Base-by-base conservation (phyloP, 1,139 yeast species). In the Suhomyces ambrosiae region DNA sequence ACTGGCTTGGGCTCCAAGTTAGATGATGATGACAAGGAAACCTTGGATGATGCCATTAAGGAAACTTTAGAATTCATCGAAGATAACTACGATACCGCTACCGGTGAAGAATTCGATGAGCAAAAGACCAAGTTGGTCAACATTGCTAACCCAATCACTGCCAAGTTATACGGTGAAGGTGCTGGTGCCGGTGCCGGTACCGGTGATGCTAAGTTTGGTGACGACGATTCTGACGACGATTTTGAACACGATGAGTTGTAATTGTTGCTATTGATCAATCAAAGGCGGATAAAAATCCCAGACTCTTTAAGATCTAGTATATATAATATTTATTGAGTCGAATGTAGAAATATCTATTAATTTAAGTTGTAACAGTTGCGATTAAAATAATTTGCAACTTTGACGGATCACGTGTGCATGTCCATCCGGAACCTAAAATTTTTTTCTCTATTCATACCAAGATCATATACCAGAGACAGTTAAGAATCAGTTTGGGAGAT, bases 31-130 rank as follows among this genome's bases (percentile, higher is more conserved):
- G 98, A 92, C 68, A 87, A 86, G 73, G 96, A 88, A 70, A 76
- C 95, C 49, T 73, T 92, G 57, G 73, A 77, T 53, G 97, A 90
- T 56, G 96, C 97, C 46, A 71, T 88, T 54, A 82, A 82, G 64
- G 97, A 92, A 63, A 79, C 89, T 38, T 68, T 85, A 50, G 96
- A 86, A 65, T 92, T 94, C 82, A 71, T 92, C 53, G 89, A 83
- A 54, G 97, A 90, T 60, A 87, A 86, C 68, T 85, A 80, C 57
- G 94, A 86, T 42, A 67, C 82, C 44, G 97, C 97, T 32, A 79
- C 95, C 43, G 79, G 85, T 54, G 97, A 89, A 66, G 98, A 92
- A 58, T 85, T 86, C 54, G 95, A 88, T 45, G 97, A 89, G 66
- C 95, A 89, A 71, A 87, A 81, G 69, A 95, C 89, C 64, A 80